Conservation (phyloP, 306 rosid species). For the Citrullus amarus region DNA sequence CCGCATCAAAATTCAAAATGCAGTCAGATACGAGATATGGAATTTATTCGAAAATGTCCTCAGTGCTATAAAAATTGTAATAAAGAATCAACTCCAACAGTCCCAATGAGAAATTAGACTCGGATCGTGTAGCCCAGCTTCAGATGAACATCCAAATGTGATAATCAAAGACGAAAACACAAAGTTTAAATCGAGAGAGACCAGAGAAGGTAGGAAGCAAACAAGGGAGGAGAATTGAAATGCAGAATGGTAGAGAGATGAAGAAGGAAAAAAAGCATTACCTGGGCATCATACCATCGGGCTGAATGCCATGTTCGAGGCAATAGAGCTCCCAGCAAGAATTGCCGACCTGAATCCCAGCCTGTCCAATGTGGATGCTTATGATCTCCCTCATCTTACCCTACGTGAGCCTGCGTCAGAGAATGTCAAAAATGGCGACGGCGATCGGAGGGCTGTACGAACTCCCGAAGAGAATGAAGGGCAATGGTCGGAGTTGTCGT, state of each 20-base stretch:
- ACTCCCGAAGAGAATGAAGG: neutral
- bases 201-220: no score
- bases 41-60: neutral
- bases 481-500: neutral
- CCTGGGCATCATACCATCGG: conserved; percentile 96
- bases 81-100: neutral
- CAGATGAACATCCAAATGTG: neutral
- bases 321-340: conserved; percentile 99
- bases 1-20: neutral
- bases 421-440: neutral
- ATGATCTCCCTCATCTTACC: conserved; percentile 81
- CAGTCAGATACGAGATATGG: neutral
- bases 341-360: conserved; percentile 93
- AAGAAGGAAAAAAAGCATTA: neutral
- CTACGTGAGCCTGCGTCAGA: neutral
- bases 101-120: neutral
- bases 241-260: no score
- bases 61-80: neutral
- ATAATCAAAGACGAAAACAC: neutral
- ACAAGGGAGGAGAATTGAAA: neutral
- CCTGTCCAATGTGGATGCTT: conserved; percentile 95
- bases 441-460: neutral
- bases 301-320: conserved; percentile 92
- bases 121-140: no score
- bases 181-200: no score